Evolutionary conservation across 129 eudicot genomes (phyloP).

Genomic region (Dittrichia graveolens): DNA sequence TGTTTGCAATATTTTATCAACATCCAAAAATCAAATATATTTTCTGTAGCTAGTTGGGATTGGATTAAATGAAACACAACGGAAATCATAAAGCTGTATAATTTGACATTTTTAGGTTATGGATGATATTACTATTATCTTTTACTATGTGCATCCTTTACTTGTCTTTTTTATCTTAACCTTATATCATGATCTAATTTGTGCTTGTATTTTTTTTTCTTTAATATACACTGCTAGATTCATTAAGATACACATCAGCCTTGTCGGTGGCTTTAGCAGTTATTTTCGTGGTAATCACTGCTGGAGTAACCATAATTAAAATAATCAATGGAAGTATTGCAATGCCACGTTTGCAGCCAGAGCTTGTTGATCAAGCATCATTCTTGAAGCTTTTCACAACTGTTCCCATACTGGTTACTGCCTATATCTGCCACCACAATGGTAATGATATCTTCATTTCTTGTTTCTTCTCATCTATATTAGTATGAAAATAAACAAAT

Average conservation of each 20-base stretch:
- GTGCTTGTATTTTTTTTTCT: constrained; percentile 10
- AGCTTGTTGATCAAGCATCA: constrained; percentile 71
- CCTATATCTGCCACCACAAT: constrained; percentile 90
- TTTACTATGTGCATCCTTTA: not conserved
- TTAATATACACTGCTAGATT: constrained; percentile 51
- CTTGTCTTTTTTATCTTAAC: not conserved
- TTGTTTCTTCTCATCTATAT: not conserved
- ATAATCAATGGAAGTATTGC: constrained; percentile 61
- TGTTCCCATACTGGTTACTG: constrained; percentile 87
- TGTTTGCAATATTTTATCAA: not conserved
- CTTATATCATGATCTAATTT: constrained; percentile 2
- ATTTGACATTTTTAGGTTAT: too few species aligned
- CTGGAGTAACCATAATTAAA: constrained; percentile 68
- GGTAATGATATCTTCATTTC: constrained; percentile 36
- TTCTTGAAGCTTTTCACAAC: constrained; percentile 88
- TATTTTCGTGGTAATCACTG: constrained; percentile 82
- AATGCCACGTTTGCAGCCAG: constrained; percentile 74
- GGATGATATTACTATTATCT: too few species aligned
- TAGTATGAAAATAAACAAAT: not conserved
- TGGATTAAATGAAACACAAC: not conserved
- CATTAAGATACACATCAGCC: constrained; percentile 89
- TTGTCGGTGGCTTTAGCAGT: constrained; percentile 82
- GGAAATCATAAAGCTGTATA: not conserved
- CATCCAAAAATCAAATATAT: not conserved
- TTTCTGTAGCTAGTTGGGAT: not conserved